Conservation (phyloP, 208 protist genomes). For the Trypanosoma cruzi region DNA sequence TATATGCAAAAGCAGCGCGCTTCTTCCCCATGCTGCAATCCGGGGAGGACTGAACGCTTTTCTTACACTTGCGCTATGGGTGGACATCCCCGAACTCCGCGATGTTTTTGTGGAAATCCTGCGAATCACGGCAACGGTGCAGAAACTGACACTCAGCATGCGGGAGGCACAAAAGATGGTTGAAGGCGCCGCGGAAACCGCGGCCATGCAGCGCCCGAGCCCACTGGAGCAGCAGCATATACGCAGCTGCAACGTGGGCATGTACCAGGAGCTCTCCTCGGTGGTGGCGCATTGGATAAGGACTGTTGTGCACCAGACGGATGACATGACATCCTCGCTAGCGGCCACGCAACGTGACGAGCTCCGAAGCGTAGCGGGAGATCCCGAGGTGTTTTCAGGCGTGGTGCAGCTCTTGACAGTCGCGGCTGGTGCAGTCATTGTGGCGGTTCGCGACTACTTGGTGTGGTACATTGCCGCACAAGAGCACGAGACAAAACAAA, state of each 20-base stretch:
- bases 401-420: slow-evolving; percentile 65
- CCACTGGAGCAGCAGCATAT: slow-evolving; percentile 87
- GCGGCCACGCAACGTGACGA: slow-evolving; percentile 24
- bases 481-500: not conserved
- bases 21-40: slow-evolving; percentile 76
- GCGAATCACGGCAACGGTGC: slow-evolving; percentile 47
- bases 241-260: slow-evolving; percentile 74
- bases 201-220: slow-evolving; percentile 50
- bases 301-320: slow-evolving; percentile 33
- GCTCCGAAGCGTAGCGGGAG: slow-evolving; percentile 45
- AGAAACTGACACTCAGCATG: slow-evolving; percentile 30
- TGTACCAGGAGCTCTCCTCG: slow-evolving; percentile 85
- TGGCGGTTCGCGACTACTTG: slow-evolving; percentile 76
- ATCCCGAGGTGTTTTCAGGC: slow-evolving; percentile 62
- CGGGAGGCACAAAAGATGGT: slow-evolving; percentile 21
- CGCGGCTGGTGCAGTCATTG: slow-evolving; percentile 59
- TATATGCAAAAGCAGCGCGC: slow-evolving; percentile 30
- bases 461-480: slow-evolving; percentile 68
- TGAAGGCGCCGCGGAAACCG: slow-evolving; percentile 25
- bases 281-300: slow-evolving; percentile 69
- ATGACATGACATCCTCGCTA: slow-evolving; percentile 20
- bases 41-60: slow-evolving; percentile 83
- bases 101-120: slow-evolving; percentile 58
- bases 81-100: slow-evolving; percentile 33
- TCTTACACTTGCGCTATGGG: slow-evolving; percentile 55